Evolutionary conservation across 345 rosid genomes (phyloP).

Genomic region (Pseudoturritis turrita): DNA sequence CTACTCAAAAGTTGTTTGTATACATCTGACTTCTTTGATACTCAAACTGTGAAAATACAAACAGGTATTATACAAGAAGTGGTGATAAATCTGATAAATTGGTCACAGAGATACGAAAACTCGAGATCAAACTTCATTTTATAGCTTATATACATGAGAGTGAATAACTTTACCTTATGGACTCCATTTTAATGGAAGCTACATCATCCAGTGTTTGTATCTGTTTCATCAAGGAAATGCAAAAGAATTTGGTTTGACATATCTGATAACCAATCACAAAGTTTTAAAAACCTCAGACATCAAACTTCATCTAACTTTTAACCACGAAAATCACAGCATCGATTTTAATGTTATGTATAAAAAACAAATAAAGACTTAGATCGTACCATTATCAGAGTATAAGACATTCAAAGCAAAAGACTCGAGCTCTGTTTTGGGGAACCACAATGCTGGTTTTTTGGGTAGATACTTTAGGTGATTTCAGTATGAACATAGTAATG

Average conservation of each 20-base stretch:
- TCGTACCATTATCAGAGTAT: neutral
- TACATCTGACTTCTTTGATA: neutral
- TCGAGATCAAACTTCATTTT: neutral
- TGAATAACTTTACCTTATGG: neutral
- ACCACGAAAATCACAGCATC: no score
- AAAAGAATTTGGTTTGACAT: neutral
- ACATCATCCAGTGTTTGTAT: neutral
- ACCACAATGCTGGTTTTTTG: neutral
- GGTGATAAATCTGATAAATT: neutral
- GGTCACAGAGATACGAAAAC: neutral
- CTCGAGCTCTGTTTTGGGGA: neutral
- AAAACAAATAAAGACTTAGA: neutral
- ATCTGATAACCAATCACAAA: neutral
- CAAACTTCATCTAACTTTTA: neutral
- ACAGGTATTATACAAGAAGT: neutral
- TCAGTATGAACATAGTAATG: neutral
- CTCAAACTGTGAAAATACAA: neutral
- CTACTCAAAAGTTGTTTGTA: neutral
- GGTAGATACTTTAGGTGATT: neutral
- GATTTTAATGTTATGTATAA: neutral
- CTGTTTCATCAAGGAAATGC: neutral
- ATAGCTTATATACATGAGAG: neutral
- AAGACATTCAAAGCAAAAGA: neutral
- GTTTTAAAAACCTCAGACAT: neutral
- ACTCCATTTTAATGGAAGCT: conserved; percentile 1